Evolutionary conservation across 1,139 yeast genomes (phyloP).

Genomic region (Yamadazyma kanchanaburiensis): DNA sequence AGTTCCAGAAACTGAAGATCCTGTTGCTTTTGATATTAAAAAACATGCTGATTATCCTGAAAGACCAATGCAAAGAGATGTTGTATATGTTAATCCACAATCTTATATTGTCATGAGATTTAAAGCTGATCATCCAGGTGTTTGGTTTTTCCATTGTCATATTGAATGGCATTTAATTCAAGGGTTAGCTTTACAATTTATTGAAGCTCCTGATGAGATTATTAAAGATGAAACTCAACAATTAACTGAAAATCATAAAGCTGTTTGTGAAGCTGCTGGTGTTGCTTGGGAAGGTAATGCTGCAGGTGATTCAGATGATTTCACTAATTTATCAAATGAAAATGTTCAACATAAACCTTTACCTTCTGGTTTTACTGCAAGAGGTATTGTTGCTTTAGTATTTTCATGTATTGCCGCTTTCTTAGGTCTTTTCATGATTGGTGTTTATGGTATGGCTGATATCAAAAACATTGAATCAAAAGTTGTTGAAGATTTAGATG

Average conservation of each 20-base stretch:
- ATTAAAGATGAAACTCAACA: conserved; percentile 35
- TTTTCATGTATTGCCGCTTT: conserved; percentile 57
- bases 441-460: conserved; percentile 65
- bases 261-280: conserved; percentile 44
- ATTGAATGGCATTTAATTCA: conserved; percentile 93
- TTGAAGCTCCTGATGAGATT: conserved; percentile 68
- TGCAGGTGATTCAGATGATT: conserved; percentile 55
- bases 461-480: conserved; percentile 55
- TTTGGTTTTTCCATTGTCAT: conserved; percentile 93
- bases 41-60: conserved; percentile 58
- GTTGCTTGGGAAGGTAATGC: conserved; percentile 60
- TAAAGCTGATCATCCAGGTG: conserved; percentile 82
- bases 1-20: conserved; percentile 48
- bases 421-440: conserved; percentile 54
- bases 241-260: conserved; percentile 44
- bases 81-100: conserved; percentile 59
- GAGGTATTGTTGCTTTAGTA: conserved; percentile 63
- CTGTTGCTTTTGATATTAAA: conserved; percentile 45
- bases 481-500: conserved; percentile 58
- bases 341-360: conserved; percentile 52
- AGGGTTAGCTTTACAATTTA: conserved; percentile 69
- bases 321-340: conserved; percentile 56
- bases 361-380: conserved; percentile 66
- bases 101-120: conserved; percentile 67
- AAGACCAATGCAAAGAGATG: conserved; percentile 63